Conservation (phyloP, 352 stramenopile species). For the Globisporangium mamillatum region DNA sequence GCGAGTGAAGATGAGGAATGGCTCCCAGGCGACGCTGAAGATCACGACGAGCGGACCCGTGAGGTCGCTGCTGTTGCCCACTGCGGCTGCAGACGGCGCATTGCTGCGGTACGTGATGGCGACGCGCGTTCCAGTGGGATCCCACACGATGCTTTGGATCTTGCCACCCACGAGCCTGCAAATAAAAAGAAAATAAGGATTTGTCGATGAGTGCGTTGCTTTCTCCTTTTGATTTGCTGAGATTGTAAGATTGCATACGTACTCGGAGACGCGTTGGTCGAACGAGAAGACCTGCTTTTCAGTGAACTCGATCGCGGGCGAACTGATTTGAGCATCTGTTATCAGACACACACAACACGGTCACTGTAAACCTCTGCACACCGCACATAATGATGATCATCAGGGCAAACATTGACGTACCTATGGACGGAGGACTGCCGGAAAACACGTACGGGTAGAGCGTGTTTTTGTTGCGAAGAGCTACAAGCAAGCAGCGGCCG, state of each 20-base stretch:
- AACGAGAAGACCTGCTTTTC: slow-evolving; percentile 62
- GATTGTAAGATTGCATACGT: slow-evolving; percentile 13
- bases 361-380: background rate
- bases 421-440: slow-evolving; percentile 51
- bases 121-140: slow-evolving; percentile 63
- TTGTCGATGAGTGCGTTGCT: background rate
- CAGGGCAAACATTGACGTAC: slow-evolving; percentile 22
- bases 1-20: slow-evolving; percentile 74
- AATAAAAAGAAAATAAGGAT: background rate
- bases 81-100: slow-evolving; percentile 10
- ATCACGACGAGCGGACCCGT: slow-evolving; percentile 61
- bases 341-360: background rate
- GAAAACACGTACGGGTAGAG: slow-evolving; percentile 78
- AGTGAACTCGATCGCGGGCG: slow-evolving; percentile 60
- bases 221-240: background rate
- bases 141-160: slow-evolving; percentile 61
- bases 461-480: slow-evolving; percentile 45
- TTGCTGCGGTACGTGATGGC: slow-evolving; percentile 53
- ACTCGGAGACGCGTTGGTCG: slow-evolving; percentile 60
- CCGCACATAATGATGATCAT: background rate
- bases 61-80: slow-evolving; percentile 20
- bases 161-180: slow-evolving; percentile 57
- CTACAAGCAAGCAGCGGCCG: slow-evolving; percentile 65
- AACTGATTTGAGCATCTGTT: slow-evolving; percentile 71
- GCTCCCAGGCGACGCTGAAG: slow-evolving; percentile 64